Percentiles rank a stretch among this genome's conserved stretches.
Evolutionary conservation across 306 rosid genomes (phyloP).

Genomic region (Begonia peltatifolia): DNA sequence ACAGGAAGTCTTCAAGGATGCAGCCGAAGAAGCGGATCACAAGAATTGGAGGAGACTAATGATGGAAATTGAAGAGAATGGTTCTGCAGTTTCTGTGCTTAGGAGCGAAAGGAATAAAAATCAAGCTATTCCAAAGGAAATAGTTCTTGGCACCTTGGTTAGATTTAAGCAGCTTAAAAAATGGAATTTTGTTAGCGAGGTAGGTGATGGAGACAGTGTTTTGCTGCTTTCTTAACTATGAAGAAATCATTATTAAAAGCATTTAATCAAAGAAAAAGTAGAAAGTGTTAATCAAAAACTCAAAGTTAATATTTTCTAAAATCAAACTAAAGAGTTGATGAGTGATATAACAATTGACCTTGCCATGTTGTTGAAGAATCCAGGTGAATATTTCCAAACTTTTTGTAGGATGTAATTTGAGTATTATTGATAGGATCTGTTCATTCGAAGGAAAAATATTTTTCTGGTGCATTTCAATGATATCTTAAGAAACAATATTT

Average conservation of each 20-base stretch:
- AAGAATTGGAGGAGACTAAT: slow-evolving; percentile 81
- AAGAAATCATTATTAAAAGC: neutral
- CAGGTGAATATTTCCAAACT: no score
- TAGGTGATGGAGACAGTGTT: slow-evolving; percentile 12
- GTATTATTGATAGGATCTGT: no score
- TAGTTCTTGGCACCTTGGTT: slow-evolving; percentile 69
- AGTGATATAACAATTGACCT: no score
- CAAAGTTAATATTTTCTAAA: no score
- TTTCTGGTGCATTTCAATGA: no score
- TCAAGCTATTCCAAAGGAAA: slow-evolving; percentile 42
- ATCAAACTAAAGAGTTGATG: no score
- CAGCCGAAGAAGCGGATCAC: slow-evolving; percentile 62
- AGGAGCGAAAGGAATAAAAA: slow-evolving; percentile 28
- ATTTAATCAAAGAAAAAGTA: neutral
- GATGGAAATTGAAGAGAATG: slow-evolving; percentile 58
- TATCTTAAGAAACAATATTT: no score
- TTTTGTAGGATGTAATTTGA: no score
- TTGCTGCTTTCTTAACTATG: neutral
- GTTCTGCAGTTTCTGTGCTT: slow-evolving; percentile 71
- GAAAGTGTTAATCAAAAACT: no score
- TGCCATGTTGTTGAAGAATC: no score
- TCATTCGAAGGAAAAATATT: no score
- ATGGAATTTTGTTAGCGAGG: slow-evolving; percentile 90
- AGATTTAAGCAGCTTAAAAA: slow-evolving; percentile 72
- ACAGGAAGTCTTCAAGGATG: slow-evolving; percentile 48